Conservation (phyloP, 2,329 filamentous ascomycete species). For the Diaporthe humulicola region DNA sequence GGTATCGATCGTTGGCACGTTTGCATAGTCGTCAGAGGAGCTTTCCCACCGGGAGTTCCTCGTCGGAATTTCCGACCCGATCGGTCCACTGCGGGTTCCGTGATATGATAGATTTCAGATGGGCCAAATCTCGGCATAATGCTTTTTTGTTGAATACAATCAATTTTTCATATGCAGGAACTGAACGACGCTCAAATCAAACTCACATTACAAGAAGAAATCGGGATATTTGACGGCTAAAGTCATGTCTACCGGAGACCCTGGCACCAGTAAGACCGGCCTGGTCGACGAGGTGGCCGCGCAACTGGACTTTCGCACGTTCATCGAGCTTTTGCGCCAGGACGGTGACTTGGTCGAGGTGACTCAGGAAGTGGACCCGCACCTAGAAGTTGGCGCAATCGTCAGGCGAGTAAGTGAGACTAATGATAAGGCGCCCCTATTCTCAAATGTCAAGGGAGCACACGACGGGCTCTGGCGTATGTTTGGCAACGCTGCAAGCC, state of each 20-base stretch:
- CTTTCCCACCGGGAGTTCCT: no score
- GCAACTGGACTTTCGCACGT: background rate
- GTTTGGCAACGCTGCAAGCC: background rate
- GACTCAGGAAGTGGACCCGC: background rate
- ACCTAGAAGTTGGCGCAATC: background rate
- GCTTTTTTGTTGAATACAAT: no score
- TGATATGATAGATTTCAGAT: background rate
- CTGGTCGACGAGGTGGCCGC: background rate
- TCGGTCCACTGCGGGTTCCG: background rate
- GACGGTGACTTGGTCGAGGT: background rate
- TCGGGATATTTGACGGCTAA: background rate
- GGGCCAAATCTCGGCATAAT: no score
- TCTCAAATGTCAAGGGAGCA: background rate
- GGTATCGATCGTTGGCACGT: no score
- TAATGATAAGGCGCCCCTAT: background rate
- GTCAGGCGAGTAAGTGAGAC: background rate
- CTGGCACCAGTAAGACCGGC: background rate
- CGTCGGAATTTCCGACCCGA: background rate
- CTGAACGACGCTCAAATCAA: no score
- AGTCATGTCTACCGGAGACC: background rate
- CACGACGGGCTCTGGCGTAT: background rate
- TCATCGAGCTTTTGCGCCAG: background rate
- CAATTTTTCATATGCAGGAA: no score
- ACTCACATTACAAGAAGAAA: background rate
- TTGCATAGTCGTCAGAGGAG: no score